Evolutionary conservation across 2,329 filamentous ascomycete genomes (phyloP).

Genomic region (Fusarium tricinctum): DNA sequence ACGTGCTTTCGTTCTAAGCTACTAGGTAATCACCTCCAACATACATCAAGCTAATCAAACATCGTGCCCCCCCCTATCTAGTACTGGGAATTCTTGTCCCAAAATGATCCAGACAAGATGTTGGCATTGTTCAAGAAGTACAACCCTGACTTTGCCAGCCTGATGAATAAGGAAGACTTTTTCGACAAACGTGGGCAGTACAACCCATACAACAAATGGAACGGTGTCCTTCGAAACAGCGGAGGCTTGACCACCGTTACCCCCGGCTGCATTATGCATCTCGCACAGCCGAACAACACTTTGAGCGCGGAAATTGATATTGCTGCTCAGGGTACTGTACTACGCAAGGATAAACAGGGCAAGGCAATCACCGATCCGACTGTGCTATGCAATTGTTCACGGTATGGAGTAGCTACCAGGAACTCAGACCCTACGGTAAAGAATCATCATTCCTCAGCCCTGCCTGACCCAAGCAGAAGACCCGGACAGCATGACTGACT

Average conservation of each 20-base stretch:
- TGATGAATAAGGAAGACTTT: conserved; percentile 15
- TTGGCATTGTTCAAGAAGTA: conserved; percentile 7
- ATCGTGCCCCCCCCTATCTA: background rate
- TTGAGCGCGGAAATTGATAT: conserved; percentile 22
- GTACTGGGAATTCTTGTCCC: conserved; percentile 19
- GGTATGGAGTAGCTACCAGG: conserved; percentile 9
- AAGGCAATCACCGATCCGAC: conserved; percentile 11
- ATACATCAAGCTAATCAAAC: background rate
- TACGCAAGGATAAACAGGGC: conserved; percentile 10
- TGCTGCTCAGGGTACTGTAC: conserved; percentile 18
- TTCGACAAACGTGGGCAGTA: conserved; percentile 6
- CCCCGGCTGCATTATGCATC: conserved; percentile 19
- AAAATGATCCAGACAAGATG: background rate
- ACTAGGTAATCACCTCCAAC: background rate
- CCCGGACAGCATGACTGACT: background rate
- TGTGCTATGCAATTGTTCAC: conserved; percentile 14
- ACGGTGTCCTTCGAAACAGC: conserved; percentile 1
- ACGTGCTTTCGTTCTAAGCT: background rate
- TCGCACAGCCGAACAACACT: conserved; percentile 22
- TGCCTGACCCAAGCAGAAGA: background rate
- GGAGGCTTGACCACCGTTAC: background rate
- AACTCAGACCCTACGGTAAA: conserved; percentile 24
- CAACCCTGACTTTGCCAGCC: conserved; percentile 17
- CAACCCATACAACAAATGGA: conserved; percentile 17
- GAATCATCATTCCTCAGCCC: background rate